These are phyloP conservation scores for Saccharomycopsis sp. DNA, from an alignment of 805 yeast species.

Conservation along the genomic window DNA sequence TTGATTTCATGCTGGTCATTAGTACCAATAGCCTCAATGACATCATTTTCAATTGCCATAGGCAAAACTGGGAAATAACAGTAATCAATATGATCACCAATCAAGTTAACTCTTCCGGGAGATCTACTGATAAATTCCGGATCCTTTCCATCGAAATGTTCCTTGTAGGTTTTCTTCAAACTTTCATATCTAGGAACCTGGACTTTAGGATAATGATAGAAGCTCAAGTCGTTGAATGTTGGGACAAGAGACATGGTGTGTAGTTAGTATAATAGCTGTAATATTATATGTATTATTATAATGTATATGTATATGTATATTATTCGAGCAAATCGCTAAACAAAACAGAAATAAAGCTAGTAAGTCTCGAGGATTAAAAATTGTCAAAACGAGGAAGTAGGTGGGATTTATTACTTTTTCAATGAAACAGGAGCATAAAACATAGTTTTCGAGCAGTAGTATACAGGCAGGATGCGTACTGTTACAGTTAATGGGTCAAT, in stretches of 20 bases:
- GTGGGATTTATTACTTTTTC: not conserved
- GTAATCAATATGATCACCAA: constrained; percentile 73
- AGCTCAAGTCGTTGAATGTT: constrained; percentile 30
- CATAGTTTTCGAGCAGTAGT: not conserved
- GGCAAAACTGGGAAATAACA: constrained; percentile 62
- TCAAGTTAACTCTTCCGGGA: constrained; percentile 72
- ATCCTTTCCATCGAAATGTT: constrained; percentile 29
- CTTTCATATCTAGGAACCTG: constrained; percentile 29
- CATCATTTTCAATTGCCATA: constrained; percentile 63
- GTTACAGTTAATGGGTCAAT: not conserved
- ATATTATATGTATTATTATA: too few species aligned
- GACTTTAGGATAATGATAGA: constrained; percentile 30
- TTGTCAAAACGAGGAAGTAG: not conserved
- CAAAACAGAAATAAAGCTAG: too few species aligned
- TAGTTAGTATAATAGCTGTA: too few species aligned
- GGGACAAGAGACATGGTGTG: constrained; percentile 27
- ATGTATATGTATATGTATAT: too few species aligned
- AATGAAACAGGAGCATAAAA: not conserved
- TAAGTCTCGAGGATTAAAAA: not conserved
- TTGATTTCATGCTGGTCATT: constrained; percentile 26
- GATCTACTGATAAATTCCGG: constrained; percentile 51
- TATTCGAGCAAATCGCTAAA: not conserved
- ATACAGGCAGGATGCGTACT: not conserved
- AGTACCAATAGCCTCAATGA: constrained; percentile 45
- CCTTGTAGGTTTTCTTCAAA: constrained; percentile 21